Base-by-base conservation (phyloP, 805 yeast genomes). In the Saturnispora quitensis region DNA sequence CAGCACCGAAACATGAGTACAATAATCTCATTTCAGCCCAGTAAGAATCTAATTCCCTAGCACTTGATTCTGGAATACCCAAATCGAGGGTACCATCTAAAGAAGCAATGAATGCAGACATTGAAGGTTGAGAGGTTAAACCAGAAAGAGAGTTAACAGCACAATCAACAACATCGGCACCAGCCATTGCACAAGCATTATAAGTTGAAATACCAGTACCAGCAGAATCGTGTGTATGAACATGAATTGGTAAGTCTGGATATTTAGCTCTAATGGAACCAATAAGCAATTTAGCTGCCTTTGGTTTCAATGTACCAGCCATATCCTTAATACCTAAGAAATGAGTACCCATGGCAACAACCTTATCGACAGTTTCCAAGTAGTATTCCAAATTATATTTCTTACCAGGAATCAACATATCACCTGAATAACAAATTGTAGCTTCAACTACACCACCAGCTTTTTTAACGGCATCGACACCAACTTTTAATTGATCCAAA, bases 361-460 rank as follows among this genome's bases (percentile, higher is more conserved):
- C 82, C 63, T 84, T 74, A 58, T 84, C 95, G 55, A 87, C 89
- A 53, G 91, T 81, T 20, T 75, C 75, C 65, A 93, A 65, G 73
- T 93, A 93, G 75, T 93, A 93, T 47, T 81, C 87, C 68, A 93
- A 78, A 74, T 90, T 89, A 76, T 93, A 93, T 76, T 93, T 93
- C 83, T 93, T 93, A 63, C 93, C 93, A 45, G 88, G 88, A 73
- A 84, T 82, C 65, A 93, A 74, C 99, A 93, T 93, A 72, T 93
- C 99, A 73, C 99, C 99, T 28, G 97, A 88, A 77, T 93, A 93
- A 76, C 99, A 93, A 56, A 93, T 81, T 43, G 99, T 93, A 48
- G 99, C 96, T 75, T 93, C 99, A 55, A 93, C 93, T 50, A 93
- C 98, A 76, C 97, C 99, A 56, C 97, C 97, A 49, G 97, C 99